Evolutionary conservation across 768 basidiomycete species (phyloP).

Genomic region (Lanmaoa rubissima): DNA sequence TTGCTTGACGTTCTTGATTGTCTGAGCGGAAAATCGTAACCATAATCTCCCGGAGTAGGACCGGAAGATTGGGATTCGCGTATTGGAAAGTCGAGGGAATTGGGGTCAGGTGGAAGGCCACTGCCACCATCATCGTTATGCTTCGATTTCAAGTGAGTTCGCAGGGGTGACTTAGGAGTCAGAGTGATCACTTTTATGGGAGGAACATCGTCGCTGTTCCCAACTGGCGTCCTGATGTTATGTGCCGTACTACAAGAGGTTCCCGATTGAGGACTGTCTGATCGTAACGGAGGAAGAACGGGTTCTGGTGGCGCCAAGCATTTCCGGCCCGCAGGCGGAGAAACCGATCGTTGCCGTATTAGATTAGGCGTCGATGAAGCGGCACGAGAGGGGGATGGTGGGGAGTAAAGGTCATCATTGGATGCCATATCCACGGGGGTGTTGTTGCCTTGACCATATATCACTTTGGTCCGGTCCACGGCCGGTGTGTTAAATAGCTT

Average conservation of each 20-base stretch:
- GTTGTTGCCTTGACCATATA: slow-evolving; percentile 41
- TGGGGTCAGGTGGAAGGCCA: slow-evolving; percentile 15
- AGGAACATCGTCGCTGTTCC: slow-evolving; percentile 35
- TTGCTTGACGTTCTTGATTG: slow-evolving; percentile 65
- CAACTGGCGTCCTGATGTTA: slow-evolving; percentile 16
- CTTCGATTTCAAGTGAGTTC: slow-evolving; percentile 34
- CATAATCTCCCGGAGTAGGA: slow-evolving; percentile 33
- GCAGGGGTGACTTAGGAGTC: slow-evolving; percentile 54
- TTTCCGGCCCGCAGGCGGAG: slow-evolving; percentile 36
- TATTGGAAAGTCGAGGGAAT: slow-evolving; percentile 30
- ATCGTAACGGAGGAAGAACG: slow-evolving; percentile 49
- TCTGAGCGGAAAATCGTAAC: slow-evolving; percentile 40
- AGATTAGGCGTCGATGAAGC: slow-evolving; percentile 67
- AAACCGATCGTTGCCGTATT: slow-evolving; percentile 27
- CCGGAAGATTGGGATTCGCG: slow-evolving; percentile 38
- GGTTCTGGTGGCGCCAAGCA: slow-evolving; percentile 50
- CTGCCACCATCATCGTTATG: slow-evolving; percentile 8
- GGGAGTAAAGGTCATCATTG: slow-evolving; percentile 39
- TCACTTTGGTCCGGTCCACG: slow-evolving; percentile 45
- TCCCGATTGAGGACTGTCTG: slow-evolving; percentile 55
- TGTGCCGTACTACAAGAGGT: slow-evolving; percentile 35
- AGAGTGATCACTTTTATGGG: slow-evolving; percentile 32
- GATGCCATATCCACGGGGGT: slow-evolving; percentile 20
- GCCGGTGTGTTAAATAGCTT: slow-evolving; percentile 56
- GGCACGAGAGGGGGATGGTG: slow-evolving; percentile 37